Conservation (phyloP, 2,329 filamentous ascomycete genomes). For the Fusarium haematococcum region DNA sequence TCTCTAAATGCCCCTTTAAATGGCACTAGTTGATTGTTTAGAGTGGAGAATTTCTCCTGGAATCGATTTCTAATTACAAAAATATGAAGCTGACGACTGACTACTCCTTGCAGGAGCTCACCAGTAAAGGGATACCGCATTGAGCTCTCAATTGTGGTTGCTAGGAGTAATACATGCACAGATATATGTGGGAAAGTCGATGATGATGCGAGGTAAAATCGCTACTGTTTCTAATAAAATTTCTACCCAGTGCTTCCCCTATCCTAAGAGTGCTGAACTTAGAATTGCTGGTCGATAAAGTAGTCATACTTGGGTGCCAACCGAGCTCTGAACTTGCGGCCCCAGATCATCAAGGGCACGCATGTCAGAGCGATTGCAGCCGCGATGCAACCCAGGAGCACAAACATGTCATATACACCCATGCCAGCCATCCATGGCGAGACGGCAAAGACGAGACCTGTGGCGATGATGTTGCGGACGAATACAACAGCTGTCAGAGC, state of each 20-base stretch:
- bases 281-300: constrained; percentile 25
- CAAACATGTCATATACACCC: constrained; percentile 33
- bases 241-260: too few species aligned
- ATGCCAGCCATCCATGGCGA: constrained; percentile 28
- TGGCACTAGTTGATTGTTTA: neutral
- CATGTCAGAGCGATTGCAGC: constrained; percentile 23
- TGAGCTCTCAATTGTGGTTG: too few species aligned
- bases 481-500: constrained; percentile 33
- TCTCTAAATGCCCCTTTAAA: too few species aligned
- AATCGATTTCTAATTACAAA: neutral
- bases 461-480: constrained; percentile 31
- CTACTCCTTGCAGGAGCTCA: too few species aligned
- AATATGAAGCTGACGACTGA: too few species aligned
- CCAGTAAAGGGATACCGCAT: too few species aligned
- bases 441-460: constrained; percentile 19
- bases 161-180: neutral
- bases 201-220: neutral
- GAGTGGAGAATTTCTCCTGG: neutral
- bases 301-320: constrained; percentile 25
- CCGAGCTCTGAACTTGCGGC: constrained; percentile 16
- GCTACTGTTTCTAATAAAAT: neutral
- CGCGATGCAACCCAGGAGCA: constrained; percentile 23
- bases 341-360: constrained; percentile 27
- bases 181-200: neutral
- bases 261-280: neutral